phyloP scores from a whole-genome alignment of 2,329 filamentous ascomycete genomes.

The Cladophialophora immunda region DNA sequence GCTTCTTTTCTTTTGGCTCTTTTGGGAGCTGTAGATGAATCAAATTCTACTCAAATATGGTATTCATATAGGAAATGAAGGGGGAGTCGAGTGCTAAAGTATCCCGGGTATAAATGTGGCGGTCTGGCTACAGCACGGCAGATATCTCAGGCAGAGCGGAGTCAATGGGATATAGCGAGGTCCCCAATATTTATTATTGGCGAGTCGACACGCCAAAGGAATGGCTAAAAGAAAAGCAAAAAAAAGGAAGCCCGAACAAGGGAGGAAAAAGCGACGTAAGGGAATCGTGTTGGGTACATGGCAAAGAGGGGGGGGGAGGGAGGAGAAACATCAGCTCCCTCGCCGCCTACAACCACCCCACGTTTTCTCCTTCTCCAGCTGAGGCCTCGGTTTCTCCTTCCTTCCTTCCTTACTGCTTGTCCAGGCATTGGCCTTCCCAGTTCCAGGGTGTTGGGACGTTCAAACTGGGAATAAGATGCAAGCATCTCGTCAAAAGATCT shows the following conservation, averaged over 20 bases:
- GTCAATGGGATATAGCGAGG: not conserved
- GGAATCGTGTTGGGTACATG: not conserved
- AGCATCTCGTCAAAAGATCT: not conserved
- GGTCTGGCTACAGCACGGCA: not conserved
- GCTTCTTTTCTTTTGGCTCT: not conserved
- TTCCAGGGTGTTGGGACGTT: not conserved
- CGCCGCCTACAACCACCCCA: not conserved
- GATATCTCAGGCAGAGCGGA: conserved; percentile 18
- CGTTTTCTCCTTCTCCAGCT: not conserved
- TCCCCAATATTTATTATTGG: not conserved
- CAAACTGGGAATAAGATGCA: conserved; percentile 24
- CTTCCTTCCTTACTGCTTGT: not conserved
- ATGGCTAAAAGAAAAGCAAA: not conserved
- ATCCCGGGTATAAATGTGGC: not conserved
- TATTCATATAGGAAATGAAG: not conserved
- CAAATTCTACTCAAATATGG: not conserved
- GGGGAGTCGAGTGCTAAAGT: not conserved
- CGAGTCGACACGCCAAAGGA: not conserved
- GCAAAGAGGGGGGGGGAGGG: too few species aligned
- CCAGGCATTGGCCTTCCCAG: too few species aligned
- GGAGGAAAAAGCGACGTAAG: not conserved
- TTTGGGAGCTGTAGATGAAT: not conserved
- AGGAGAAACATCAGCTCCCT: too few species aligned
- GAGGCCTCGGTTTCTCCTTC: too few species aligned
- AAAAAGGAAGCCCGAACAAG: not conserved